Evolutionary conservation across 2,329 filamentous ascomycete genomes (phyloP), one percentile per base, ranked within the genome.

Genomic region (Pochonia chlamydosporia): DNA sequence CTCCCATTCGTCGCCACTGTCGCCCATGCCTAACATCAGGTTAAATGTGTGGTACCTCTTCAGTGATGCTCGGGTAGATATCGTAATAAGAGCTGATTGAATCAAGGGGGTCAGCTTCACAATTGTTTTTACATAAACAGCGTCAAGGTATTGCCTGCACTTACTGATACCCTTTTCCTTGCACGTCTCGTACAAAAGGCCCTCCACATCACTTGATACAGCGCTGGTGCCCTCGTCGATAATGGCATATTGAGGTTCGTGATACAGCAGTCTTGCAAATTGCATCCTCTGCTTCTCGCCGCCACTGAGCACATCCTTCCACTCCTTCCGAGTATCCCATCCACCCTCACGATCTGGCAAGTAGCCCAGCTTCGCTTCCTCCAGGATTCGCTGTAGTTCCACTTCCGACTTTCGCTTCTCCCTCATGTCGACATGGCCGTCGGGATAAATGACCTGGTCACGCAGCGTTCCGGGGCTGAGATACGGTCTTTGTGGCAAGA

Each of bases 391-490:
- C 61, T 85, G 81, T 18, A 99, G 76, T 54, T 95, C 87, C 26
- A 81, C 74, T 62, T 99, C 93, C 3, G 79, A 81, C 57, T 85
- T 84, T 14, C 85, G 82, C 52, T 85, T 84, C 49, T 88, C 84
- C 25, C 82, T 84, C 93, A 99, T 97, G 59, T 99, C 93, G 36
- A 91, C 73, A 62, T 95, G 92, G 6, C 89, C 92, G 58, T 99
- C 90, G 0, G 93, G 93, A 58, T 99, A 99, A 62, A 97, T 96
- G 59, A 99, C 89, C 69, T 99, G 95, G 59, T 99, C 95, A 23
- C 93, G 85, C 9, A 97, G 75, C 1, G 93, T 97, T 30, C 93
- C 93, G 20, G 92, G 87, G 63, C 85, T 92, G 28, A 97, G 79
- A 60, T 97, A 97, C 0, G 92, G 90, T 14, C 92, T 79, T 65